Evolutionary conservation across 257 asterid genomes (phyloP), one percentile per base, ranked within the genome.

Genomic region (Petrea volubilis): DNA sequence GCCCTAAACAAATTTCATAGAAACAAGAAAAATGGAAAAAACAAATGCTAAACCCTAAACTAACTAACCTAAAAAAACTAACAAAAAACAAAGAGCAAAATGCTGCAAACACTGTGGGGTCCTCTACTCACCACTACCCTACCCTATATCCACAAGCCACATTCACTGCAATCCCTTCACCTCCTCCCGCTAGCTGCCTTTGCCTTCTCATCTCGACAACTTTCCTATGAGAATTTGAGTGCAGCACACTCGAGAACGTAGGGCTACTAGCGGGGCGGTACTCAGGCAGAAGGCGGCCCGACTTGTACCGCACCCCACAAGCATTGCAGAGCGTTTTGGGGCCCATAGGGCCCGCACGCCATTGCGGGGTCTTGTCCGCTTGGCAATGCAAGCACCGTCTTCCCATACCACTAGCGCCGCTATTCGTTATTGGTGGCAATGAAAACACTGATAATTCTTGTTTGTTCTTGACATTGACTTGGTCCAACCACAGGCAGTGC

Each of bases 291-390:
- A 93, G 84, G 3, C 98, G 93, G 0, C 98, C 98, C 0, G 97
- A 90, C 84, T 90, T 92, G 67, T 75, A 92, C 60, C 98, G 82
- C 44, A 92, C 98, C 27, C 98, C 98, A 60, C 98, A 93, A 2
- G 98, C 97, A 28, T 92, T 92, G 74, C 98, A 92, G 13, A 93
- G 86, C 0, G 98, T 90, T 38, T 93, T 93, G 0, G 93, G 93
- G 3, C 98, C 98, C 85, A 79, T 82, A 0, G 98, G 98, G 0
- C 98, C 98, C 0, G 95, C 95, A 43, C 98, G 64, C 98, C 98
- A 93, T 70, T 90, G 97, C 0, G 98, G 98, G 1, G 98, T 93
- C 83, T 88, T 85, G 57, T 88, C 97, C 0, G 92, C 77, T 18
- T 87, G 90, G 77, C 98, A 92, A 62, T 92, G 98, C 75, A 79